A percentile compares a stretch with the other conserved stretches of the same genome.
Evolutionary conservation across 148 eudicot genomes (phyloP).

Genomic region (Cornus controversa): DNA sequence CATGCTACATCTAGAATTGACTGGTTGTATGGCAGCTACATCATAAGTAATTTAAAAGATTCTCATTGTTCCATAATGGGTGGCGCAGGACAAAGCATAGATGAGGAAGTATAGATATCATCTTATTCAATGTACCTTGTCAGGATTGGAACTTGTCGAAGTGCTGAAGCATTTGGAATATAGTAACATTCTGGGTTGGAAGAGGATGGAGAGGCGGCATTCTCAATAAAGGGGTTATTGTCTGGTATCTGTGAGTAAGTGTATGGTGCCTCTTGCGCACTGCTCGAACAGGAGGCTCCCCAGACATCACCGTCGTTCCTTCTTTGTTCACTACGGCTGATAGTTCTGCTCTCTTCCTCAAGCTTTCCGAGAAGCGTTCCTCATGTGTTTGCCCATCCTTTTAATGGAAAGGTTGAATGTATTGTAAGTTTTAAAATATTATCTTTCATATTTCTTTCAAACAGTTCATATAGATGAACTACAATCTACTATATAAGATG

Average conservation of each 20-base stretch:
- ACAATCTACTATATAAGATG: background rate
- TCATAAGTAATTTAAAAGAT: background rate
- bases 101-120: background rate
- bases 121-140: background rate
- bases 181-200: conserved; percentile 16
- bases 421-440: background rate
- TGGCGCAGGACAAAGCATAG: background rate
- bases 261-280: conserved; percentile 29
- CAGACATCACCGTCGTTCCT: background rate
- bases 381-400: conserved; percentile 8
- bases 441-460: too few relatives aligned
- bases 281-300: conserved; percentile 20
- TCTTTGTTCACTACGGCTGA: conserved; percentile 14
- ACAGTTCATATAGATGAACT: too few relatives aligned
- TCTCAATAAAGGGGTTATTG: conserved; percentile 9
- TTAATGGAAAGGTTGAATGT: background rate
- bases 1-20: background rate
- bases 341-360: conserved; percentile 20
- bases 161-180: conserved; percentile 18
- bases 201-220: conserved; percentile 21
- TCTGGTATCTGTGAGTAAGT: conserved; percentile 9
- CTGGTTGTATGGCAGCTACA: background rate
- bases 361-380: conserved; percentile 17
- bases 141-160: conserved; percentile 20
- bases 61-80: background rate